Base-by-base conservation (phyloP, 305 asterid species). In the Fraxinus nigra region DNA sequence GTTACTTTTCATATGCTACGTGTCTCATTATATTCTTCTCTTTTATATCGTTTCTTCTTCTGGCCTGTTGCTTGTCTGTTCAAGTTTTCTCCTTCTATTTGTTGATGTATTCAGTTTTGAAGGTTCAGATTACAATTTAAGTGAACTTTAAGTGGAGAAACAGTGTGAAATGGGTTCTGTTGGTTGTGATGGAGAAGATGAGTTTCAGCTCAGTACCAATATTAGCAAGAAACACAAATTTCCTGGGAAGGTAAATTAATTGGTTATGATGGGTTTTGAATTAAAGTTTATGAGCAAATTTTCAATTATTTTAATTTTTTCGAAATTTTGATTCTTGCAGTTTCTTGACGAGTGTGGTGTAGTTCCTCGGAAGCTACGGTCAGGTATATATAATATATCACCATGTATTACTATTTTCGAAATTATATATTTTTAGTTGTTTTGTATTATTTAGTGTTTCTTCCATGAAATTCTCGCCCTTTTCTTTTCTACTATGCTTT, bases 331-430 rank as follows among this genome's bases (percentile, higher is more conserved):
- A 75, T 78, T 79, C 70, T 85, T 89, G 91, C 93, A 94, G 98
- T 75, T 87, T 87, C 86, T 82, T 78, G 91, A 87, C 76, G 93
- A 88, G 37, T 51, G 91, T 82, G 85, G 76, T 82, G 86, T 86
- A n/a, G 91, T 94, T 88, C 98, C 98, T 38, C 84, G 90, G 89
- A 94, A 90, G 85, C 81, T 85, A 30, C 92, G 98, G 16, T 92
- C 98, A 76, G 95, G 98, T 93, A 74, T 51, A 92, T 85, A 54
- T 76, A 37, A 38, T 78, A 30, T 65, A 10, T 51, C 74, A 3
- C 34, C 4, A 67, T 54, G 26, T 75, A 48, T 46, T 67, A 8
- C 18, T 77, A 32, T 75, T 78, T 10, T 10, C 4, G 56, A 35
- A 84, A 70, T 56, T 40, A 40, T 40, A 40, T 40, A 40, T 9